Evolutionary conservation across 2,329 filamentous ascomycete genomes (phyloP).

Genomic region (Orbilia ellipsospora): DNA sequence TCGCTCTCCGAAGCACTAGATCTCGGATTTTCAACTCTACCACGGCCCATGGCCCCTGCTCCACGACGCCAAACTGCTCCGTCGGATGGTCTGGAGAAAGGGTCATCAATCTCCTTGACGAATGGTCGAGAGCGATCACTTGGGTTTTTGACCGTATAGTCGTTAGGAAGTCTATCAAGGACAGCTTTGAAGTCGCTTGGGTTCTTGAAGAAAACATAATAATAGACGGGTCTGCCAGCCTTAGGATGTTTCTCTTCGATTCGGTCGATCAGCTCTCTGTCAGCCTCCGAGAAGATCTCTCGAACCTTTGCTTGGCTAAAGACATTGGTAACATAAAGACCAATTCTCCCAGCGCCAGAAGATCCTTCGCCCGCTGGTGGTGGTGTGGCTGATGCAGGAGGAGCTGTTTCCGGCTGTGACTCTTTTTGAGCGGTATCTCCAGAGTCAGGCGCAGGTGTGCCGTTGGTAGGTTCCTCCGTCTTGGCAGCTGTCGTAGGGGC

Average conservation of each 20-base stretch:
- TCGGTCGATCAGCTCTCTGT: conserved; percentile 81
- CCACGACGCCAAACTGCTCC: conserved; percentile 68
- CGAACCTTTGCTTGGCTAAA: conserved; percentile 84
- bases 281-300: conserved; percentile 83
- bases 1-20: conserved; percentile 60
- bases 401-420: conserved; percentile 11
- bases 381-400: conserved; percentile 65
- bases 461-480: conserved; percentile 65
- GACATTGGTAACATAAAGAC: conserved; percentile 89
- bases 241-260: conserved; percentile 67
- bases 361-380: conserved; percentile 71
- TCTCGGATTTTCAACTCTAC: conserved; percentile 77
- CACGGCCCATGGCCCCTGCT: conserved; percentile 84
- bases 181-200: conserved; percentile 82
- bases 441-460: conserved; percentile 65
- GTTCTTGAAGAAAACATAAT: conserved; percentile 85
- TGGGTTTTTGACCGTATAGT: conserved; percentile 69
- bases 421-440: conserved; percentile 17
- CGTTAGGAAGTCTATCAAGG: conserved; percentile 78
- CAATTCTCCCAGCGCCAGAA: conserved; percentile 76
- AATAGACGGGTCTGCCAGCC: conserved; percentile 68
- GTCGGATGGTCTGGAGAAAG: conserved; percentile 61
- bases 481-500: conserved; percentile 71
- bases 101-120: conserved; percentile 72
- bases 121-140: conserved; percentile 78